Evolutionary conservation across 805 yeast genomes (phyloP).

Genomic region (Naumovozyma dairenensis): DNA sequence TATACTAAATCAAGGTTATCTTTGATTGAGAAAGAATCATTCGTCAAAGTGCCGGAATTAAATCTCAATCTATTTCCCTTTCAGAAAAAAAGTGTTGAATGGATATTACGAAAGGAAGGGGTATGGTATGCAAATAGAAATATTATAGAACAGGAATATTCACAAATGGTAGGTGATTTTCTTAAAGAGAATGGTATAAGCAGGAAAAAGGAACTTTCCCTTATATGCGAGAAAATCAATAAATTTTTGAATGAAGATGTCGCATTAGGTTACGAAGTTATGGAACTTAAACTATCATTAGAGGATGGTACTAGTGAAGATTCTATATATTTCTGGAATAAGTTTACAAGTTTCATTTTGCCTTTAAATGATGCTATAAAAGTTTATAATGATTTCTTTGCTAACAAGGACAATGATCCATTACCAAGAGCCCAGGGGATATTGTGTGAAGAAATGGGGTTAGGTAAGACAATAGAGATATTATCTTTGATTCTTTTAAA

Average conservation of each 20-base stretch:
- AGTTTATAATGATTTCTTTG: slow-evolving; percentile 7
- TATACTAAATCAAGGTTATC: slow-evolving; percentile 13
- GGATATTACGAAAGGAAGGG: slow-evolving; percentile 26
- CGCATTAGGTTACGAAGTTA: slow-evolving; percentile 23
- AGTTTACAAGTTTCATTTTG: slow-evolving; percentile 24
- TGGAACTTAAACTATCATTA: slow-evolving; percentile 2
- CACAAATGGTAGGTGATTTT: no score
- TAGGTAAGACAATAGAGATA: slow-evolving; percentile 89
- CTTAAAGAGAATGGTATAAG: neutral
- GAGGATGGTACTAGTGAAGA: no score
- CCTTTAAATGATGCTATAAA: slow-evolving; percentile 11
- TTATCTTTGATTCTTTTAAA: slow-evolving; percentile 56
- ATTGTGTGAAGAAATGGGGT: slow-evolving; percentile 92
- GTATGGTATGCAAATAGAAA: neutral
- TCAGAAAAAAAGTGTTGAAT: slow-evolving; percentile 25
- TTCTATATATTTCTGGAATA: slow-evolving; percentile 28
- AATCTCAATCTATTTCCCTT: slow-evolving; percentile 23
- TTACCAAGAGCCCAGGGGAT: slow-evolving; percentile 40
- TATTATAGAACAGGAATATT: neutral
- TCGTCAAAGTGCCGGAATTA: slow-evolving; percentile 6
- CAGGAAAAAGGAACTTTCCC: no score
- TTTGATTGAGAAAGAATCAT: slow-evolving; percentile 1
- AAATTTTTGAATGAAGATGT: slow-evolving; percentile 17
- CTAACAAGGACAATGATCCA: slow-evolving; percentile 1
- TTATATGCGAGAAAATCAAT: no score